Conservation (phyloP, 805 yeast species). For the Brettanomyces naardenensis region DNA sequence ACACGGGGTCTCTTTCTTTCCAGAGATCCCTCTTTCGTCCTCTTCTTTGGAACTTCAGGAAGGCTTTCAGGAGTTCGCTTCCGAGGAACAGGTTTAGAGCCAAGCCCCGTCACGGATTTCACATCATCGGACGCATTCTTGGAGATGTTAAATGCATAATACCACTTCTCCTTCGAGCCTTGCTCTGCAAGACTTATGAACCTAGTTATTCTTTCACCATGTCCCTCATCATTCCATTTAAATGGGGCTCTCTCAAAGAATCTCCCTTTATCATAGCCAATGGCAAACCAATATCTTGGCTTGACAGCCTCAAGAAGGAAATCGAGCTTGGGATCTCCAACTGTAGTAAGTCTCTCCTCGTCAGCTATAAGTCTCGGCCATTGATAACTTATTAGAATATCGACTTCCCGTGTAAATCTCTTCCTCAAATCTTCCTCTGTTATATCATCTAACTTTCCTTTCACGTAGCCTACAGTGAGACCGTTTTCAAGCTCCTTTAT, state of each 20-base stretch:
- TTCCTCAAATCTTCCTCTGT: slow-evolving; percentile 8
- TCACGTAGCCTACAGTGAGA: slow-evolving; percentile 38
- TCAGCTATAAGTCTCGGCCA: slow-evolving; percentile 53
- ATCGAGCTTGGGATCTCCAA: slow-evolving; percentile 42
- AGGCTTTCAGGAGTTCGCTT: too few species aligned
- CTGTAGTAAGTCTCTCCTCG: slow-evolving; percentile 33
- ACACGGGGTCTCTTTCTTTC: neutral
- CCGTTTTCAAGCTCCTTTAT: slow-evolving; percentile 35
- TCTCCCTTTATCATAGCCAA: slow-evolving; percentile 40
- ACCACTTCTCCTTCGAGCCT: slow-evolving; percentile 53
- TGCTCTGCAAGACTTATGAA: slow-evolving; percentile 59
- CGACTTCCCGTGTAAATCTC: slow-evolving; percentile 27
- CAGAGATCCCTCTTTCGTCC: neutral
- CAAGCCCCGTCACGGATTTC: slow-evolving; percentile 13
- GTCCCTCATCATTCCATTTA: slow-evolving; percentile 35
- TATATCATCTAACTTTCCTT: slow-evolving; percentile 27
- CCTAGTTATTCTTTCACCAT: slow-evolving; percentile 39
- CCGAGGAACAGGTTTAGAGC: slow-evolving; percentile 9
- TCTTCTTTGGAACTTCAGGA: neutral
- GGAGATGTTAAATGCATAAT: slow-evolving; percentile 56
- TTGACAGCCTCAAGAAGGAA: slow-evolving; percentile 31
- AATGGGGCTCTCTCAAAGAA: slow-evolving; percentile 53
- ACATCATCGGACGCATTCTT: neutral
- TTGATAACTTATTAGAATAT: slow-evolving; percentile 48
- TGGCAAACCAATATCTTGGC: slow-evolving; percentile 65